phyloP scores from a whole-genome alignment of 2,329 filamentous ascomycete genomes.

The Raffaelea albimanens region DNA sequence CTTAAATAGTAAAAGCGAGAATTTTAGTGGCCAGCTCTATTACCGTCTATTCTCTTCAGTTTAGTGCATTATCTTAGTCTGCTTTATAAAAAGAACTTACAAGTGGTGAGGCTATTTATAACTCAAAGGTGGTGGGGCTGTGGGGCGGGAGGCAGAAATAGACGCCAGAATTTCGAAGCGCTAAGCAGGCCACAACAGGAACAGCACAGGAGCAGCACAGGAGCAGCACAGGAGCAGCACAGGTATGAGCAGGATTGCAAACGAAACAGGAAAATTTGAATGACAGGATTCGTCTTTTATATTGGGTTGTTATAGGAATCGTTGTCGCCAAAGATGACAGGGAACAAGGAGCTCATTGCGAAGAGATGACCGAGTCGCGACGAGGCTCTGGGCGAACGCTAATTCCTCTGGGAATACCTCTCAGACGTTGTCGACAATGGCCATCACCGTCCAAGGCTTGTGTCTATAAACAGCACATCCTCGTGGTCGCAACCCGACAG shows the following conservation, averaged over 20 bases:
- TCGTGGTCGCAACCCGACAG: too few species aligned
- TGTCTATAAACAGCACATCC: too few species aligned
- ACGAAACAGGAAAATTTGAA: slow-evolving; percentile 1
- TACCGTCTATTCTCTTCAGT: neutral
- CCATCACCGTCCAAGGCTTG: too few species aligned
- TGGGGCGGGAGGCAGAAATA: neutral
- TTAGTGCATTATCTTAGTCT: neutral
- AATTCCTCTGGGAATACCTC: too few species aligned
- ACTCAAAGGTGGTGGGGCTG: neutral
- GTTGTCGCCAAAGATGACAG: too few species aligned
- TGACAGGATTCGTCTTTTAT: slow-evolving; percentile 1
- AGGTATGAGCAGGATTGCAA: slow-evolving; percentile 1
- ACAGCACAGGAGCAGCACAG: neutral
- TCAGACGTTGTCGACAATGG: too few species aligned
- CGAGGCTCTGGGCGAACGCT: too few species aligned
- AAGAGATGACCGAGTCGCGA: too few species aligned
- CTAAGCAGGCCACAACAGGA: neutral
- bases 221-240: neutral
- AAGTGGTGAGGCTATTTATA: slow-evolving; percentile 1
- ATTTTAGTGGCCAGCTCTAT: neutral
- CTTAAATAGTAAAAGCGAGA: neutral
- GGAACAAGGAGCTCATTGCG: too few species aligned
- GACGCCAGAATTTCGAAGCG: neutral
- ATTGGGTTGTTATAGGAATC: neutral
- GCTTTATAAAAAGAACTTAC: neutral